Percentiles rank a stretch among this genome's conserved stretches.
phyloP scores from a whole-genome alignment of 78 protist species.

The Protostelium mycophagum region DNA sequence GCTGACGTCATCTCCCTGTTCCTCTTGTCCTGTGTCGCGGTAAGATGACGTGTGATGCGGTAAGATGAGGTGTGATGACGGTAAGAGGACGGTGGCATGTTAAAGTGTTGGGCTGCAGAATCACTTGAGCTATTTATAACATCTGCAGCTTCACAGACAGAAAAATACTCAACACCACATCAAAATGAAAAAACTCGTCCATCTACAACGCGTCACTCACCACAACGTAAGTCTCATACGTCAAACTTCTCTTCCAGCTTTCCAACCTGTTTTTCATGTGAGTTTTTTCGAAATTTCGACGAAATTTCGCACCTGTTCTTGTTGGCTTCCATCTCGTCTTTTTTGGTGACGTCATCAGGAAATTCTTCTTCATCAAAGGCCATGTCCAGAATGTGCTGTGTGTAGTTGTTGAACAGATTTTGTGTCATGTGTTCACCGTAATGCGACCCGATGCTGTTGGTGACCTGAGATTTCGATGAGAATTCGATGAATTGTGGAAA shows the following conservation, averaged over 20 bases:
- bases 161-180: too few relatives aligned
- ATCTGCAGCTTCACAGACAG: too few relatives aligned
- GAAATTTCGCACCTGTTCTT: too few relatives aligned
- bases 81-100: too few relatives aligned
- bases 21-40: slow-evolving; percentile 11
- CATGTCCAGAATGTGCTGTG: slow-evolving; percentile 54
- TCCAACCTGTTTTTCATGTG: too few relatives aligned
- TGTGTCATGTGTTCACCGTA: slow-evolving; percentile 45
- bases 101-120: too few relatives aligned
- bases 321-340: slow-evolving; percentile 36
- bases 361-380: slow-evolving; percentile 63
- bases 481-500: neutral
- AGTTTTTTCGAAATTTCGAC: too few relatives aligned
- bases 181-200: too few relatives aligned
- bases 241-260: slow-evolving; percentile 34
- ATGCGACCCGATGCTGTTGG: slow-evolving; percentile 34
- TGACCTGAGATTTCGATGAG: slow-evolving; percentile 11
- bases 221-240: slow-evolving; percentile 34
- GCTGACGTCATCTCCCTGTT: slow-evolving; percentile 25
- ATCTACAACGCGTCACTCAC: too few relatives aligned
- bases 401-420: slow-evolving; percentile 50
- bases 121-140: too few relatives aligned
- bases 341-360: slow-evolving; percentile 33
- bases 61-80: too few relatives aligned
- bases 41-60: neutral